A percentile compares a stretch with the other conserved stretches of the same genome.
phyloP scores from a whole-genome alignment of 257 asterid species.

The Misopates orontium region DNA sequence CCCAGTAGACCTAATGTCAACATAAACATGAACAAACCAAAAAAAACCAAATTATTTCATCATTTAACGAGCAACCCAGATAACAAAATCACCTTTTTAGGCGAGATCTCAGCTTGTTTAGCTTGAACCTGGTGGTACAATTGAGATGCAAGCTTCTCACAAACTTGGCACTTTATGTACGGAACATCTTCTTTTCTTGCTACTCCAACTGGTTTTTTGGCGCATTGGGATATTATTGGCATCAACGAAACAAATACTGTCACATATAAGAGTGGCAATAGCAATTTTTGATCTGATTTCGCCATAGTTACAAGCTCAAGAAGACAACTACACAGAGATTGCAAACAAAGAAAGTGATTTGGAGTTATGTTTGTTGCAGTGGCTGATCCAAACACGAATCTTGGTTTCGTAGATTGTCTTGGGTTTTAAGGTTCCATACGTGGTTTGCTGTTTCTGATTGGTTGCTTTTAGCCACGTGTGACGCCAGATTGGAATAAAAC shows the following conservation, averaged over 20 bases:
- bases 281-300: slow-evolving; percentile 28
- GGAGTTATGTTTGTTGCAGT: neutral
- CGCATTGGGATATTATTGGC: slow-evolving; percentile 43
- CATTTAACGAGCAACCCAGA: neutral
- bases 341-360: too few species aligned
- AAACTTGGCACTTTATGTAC: slow-evolving; percentile 72
- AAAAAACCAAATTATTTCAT: neutral
- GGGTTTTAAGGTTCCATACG: neutral
- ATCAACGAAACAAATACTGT: slow-evolving; percentile 34
- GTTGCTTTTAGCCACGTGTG: slow-evolving; percentile 37
- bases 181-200: slow-evolving; percentile 91
- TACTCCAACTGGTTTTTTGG: slow-evolving; percentile 65
- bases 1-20: neutral
- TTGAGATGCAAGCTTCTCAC: slow-evolving; percentile 70
- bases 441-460: slow-evolving; percentile 36
- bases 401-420: neutral
- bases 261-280: slow-evolving; percentile 17
- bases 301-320: slow-evolving; percentile 33
- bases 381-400: too few species aligned
- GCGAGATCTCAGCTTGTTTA: slow-evolving; percentile 55
- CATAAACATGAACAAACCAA: neutral
- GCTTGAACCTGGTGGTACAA: slow-evolving; percentile 64
- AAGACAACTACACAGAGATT: neutral
- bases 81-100: too few species aligned
- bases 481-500: too few species aligned